These are phyloP conservation scores for Mortierella sp. DNA, from an alignment of 371 early-diverging fungal genomes.

Conservation along the genomic window DNA sequence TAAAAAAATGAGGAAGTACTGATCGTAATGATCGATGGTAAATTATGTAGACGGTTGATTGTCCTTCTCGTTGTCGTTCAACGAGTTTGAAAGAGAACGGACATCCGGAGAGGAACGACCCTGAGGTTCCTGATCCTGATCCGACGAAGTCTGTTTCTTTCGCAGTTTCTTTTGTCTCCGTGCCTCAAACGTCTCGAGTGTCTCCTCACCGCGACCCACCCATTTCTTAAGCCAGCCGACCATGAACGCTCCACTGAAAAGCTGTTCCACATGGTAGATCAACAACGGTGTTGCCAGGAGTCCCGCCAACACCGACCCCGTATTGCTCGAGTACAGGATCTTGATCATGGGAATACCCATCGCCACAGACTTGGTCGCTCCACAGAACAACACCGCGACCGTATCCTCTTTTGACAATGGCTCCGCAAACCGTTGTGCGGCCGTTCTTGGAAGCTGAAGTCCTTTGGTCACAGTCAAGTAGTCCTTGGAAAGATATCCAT, in stretches of 20 bases:
- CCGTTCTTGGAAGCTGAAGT: constrained; percentile 20
- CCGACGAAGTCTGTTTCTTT: not conserved
- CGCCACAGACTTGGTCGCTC: constrained; percentile 81
- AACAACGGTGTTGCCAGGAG: constrained; percentile 74
- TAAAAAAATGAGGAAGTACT: too few species aligned
- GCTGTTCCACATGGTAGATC: constrained; percentile 79
- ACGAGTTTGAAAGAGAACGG: not conserved
- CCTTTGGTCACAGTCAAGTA: constrained; percentile 16
- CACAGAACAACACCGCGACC: constrained; percentile 61
- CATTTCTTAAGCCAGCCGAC: constrained; percentile 68
- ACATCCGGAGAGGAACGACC: not conserved
- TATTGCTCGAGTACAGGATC: constrained; percentile 65
- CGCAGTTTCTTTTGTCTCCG: not conserved
- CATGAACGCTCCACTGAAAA: constrained; percentile 75
- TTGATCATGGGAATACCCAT: constrained; percentile 85
- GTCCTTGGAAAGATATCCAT: not conserved
- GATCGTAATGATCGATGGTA: too few species aligned
- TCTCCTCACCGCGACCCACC: constrained; percentile 61
- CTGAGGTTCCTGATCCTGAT: not conserved
- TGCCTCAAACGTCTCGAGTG: constrained; percentile 36
- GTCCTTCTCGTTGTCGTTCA: not conserved
- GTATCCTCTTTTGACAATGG: constrained; percentile 43
- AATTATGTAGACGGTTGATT: too few species aligned
- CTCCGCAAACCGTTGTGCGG: constrained; percentile 21
- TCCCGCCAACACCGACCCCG: constrained; percentile 65